Evolutionary conservation across 225 moss, liverwort and hornwort species (phyloP).

Genomic region (Climacium dendroides): DNA sequence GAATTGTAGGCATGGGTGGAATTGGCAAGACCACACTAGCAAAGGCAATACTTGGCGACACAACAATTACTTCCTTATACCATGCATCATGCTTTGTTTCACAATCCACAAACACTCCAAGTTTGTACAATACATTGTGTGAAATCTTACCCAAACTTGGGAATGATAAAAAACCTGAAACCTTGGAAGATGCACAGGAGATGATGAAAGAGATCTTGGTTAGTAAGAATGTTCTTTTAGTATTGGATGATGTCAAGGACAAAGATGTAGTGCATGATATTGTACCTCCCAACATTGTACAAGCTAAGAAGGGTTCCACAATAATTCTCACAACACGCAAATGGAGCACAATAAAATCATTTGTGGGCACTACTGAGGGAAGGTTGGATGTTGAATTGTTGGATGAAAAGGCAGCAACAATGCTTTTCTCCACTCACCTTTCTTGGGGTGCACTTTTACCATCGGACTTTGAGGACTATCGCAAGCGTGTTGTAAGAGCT

Average conservation of each 20-base stretch:
- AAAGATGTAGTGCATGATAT: background rate
- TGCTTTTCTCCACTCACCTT: background rate
- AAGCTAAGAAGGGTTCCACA: background rate
- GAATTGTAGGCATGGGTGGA: background rate
- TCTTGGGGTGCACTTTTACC: background rate
- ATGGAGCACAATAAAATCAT: background rate
- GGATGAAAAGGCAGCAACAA: background rate
- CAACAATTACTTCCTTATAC: rapidly evolving
- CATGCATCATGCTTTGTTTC: background rate
- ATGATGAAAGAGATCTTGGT: background rate
- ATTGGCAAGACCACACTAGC: background rate
- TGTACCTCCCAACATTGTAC: background rate
- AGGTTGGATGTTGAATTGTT: background rate
- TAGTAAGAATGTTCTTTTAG: background rate
- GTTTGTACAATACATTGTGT: background rate
- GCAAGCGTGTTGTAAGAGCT: background rate
- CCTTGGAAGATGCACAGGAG: background rate
- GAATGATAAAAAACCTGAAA: background rate
- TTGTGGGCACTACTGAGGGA: background rate
- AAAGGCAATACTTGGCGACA: background rate
- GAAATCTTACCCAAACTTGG: background rate
- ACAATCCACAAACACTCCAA: background rate
- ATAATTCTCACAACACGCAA: background rate
- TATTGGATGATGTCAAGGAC: background rate
- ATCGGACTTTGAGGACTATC: background rate